These are phyloP conservation scores for Suillus brevipes DNA, from an alignment of 768 basidiomycete genomes.

Conservation along the genomic window DNA sequence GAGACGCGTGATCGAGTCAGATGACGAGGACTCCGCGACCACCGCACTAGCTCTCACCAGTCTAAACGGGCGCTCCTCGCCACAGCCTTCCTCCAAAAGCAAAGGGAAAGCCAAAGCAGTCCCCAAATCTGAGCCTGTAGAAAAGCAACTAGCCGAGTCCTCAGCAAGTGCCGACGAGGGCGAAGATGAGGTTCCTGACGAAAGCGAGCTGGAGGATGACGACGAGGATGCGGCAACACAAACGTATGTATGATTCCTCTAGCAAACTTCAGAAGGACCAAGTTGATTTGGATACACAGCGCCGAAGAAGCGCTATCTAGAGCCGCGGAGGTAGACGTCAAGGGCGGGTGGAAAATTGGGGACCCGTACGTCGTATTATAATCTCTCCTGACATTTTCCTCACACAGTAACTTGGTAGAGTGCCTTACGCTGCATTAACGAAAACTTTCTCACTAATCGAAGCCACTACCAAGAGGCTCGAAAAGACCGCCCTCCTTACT, in stretches of 20 bases:
- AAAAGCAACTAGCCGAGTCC: constrained; percentile 35
- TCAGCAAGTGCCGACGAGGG: constrained; percentile 37
- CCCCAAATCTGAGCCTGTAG: constrained; percentile 18
- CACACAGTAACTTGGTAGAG: constrained; percentile 43
- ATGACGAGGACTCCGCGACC: constrained; percentile 42
- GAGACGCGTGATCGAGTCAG: constrained; percentile 53
- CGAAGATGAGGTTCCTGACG: constrained; percentile 40
- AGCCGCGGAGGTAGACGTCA: constrained; percentile 69
- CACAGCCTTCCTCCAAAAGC: constrained; percentile 6
- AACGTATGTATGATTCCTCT: constrained; percentile 45
- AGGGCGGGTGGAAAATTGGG: constrained; percentile 82
- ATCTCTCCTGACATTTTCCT: not conserved
- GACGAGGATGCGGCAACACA: constrained; percentile 58
- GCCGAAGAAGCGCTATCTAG: constrained; percentile 67
- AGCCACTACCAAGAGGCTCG: constrained; percentile 90
- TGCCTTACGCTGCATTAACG: constrained; percentile 92
- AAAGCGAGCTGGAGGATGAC: constrained; percentile 44
- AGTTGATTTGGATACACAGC: constrained; percentile 29
- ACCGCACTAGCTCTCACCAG: not conserved
- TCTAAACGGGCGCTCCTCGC: constrained; percentile 4
- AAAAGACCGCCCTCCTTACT: constrained; percentile 88
- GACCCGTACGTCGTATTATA: constrained; percentile 60
- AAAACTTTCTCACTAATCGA: constrained; percentile 89
- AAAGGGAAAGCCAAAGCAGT: constrained; percentile 23
- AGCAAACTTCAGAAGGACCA: not conserved